Conservation (phyloP, 306 rosid species). For the Pyrus bretschneideri region DNA sequence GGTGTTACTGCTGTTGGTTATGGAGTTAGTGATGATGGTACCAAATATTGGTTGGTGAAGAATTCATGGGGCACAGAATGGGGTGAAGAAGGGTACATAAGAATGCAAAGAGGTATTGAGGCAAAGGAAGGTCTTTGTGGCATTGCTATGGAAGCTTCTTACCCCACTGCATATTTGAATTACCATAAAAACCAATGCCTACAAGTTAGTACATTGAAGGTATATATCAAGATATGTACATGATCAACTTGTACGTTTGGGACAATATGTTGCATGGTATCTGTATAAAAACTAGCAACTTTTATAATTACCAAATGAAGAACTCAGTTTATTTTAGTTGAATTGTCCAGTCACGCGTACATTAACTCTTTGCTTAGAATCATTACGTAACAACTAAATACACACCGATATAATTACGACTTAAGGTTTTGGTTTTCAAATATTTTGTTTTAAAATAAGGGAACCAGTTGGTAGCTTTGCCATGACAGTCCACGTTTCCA, state of each 20-base stretch:
- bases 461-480: too few species aligned
- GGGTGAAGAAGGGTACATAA: conserved; percentile 39
- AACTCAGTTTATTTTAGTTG: not conserved
- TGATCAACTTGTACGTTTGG: not conserved
- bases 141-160: conserved; percentile 39
- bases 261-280: not conserved
- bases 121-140: conserved; percentile 15
- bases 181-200: not conserved
- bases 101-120: not conserved
- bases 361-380: too few species aligned
- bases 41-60: conserved; percentile 39
- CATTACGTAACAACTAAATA: too few species aligned
- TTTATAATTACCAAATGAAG: not conserved
- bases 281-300: not conserved
- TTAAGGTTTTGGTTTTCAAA: too few species aligned
- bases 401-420: too few species aligned
- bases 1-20: conserved; percentile 39
- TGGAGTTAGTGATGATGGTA: conserved; percentile 22
- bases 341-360: not conserved
- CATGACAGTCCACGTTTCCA: too few species aligned
- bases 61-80: conserved; percentile 37
- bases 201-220: not conserved
- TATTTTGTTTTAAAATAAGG: too few species aligned
- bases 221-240: not conserved
- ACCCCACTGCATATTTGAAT: conserved; percentile 22